These are phyloP conservation scores for Rosa hybrid DNA, from an alignment of 331 rosid genomes.

Conservation along the genomic window DNA sequence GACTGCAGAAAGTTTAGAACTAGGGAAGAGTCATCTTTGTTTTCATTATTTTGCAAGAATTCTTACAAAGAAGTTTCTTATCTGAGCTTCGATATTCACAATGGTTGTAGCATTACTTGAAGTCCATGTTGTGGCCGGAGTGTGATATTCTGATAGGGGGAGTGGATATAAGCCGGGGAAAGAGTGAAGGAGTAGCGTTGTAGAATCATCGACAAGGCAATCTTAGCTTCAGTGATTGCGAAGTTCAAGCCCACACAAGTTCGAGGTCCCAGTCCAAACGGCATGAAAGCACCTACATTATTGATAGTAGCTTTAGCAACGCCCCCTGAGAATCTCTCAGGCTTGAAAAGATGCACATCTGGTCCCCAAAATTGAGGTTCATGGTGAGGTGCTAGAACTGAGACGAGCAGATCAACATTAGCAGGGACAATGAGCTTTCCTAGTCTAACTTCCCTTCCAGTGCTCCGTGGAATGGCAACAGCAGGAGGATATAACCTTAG, in stretches of 20 bases:
- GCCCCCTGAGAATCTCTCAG: background rate
- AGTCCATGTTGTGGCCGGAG: slow-evolving; percentile 12
- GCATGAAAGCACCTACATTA: background rate
- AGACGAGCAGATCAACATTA: background rate
- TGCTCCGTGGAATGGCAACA: background rate
- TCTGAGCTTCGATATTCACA: background rate
- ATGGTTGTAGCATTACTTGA: background rate
- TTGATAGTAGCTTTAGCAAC: slow-evolving; percentile 6
- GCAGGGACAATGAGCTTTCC: slow-evolving; percentile 8
- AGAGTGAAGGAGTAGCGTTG: slow-evolving; percentile 9
- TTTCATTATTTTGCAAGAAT: no score
- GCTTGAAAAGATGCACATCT: slow-evolving; percentile 5
- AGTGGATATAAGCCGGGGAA: slow-evolving; percentile 2
- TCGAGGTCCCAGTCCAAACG: slow-evolving; percentile 4
- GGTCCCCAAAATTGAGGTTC: slow-evolving; percentile 19
- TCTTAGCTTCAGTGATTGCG: slow-evolving; percentile 1
- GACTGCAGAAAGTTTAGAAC: no score
- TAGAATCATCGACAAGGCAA: slow-evolving; percentile 14
- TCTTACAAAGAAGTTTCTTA: background rate
- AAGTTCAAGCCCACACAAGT: slow-evolving; percentile 9
- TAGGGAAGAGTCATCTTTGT: no score
- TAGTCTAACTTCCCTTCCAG: background rate
- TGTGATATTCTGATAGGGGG: background rate
- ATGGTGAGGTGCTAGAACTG: background rate
- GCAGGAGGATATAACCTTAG: slow-evolving; percentile 14